Conservation (phyloP, 2,329 filamentous ascomycete genomes). For the Ambrosiella cleistominuta region DNA sequence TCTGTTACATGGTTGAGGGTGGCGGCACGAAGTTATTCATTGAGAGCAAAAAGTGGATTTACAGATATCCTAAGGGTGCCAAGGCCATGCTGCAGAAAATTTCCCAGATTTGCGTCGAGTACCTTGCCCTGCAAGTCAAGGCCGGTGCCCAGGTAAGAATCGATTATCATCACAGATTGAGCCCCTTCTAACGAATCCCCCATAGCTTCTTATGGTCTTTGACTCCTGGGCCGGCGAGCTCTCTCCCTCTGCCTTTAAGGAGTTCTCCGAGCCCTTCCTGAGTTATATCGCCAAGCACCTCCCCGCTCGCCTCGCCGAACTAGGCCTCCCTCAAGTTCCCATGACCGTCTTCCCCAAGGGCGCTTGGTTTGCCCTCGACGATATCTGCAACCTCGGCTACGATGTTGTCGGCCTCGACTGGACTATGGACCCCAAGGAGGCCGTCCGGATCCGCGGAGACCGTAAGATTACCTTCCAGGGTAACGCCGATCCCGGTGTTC, state of each 20-base stretch:
- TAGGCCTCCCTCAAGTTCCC: slow-evolving; percentile 64
- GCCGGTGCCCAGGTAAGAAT: slow-evolving; percentile 66
- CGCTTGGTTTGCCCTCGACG: slow-evolving; percentile 84
- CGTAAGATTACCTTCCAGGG: slow-evolving; percentile 69
- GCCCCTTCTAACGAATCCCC: background rate
- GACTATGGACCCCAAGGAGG: slow-evolving; percentile 75
- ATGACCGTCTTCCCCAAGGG: slow-evolving; percentile 99
- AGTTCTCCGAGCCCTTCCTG: slow-evolving; percentile 76
- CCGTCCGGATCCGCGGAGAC: slow-evolving; percentile 60
- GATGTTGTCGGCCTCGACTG: slow-evolving; percentile 90
- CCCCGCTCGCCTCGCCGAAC: slow-evolving; percentile 53
- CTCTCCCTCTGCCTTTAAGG: slow-evolving; percentile 63
- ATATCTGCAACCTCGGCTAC: slow-evolving; percentile 75
- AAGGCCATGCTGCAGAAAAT: slow-evolving; percentile 80
- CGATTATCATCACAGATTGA: background rate
- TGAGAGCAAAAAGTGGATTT: slow-evolving; percentile 92
- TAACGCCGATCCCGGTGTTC: slow-evolving; percentile 82
- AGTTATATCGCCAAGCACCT: slow-evolving; percentile 67
- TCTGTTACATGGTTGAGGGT: slow-evolving; percentile 98
- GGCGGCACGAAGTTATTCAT: slow-evolving; percentile 91
- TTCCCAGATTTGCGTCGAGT: slow-evolving; percentile 83
- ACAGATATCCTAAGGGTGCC: slow-evolving; percentile 64
- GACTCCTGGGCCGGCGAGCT: slow-evolving; percentile 97
- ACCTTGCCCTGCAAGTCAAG: slow-evolving; percentile 77
- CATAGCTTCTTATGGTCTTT: slow-evolving; percentile 77